phyloP scores from a whole-genome alignment of 208 protist genomes.

The Leishmania aethiopica region DNA sequence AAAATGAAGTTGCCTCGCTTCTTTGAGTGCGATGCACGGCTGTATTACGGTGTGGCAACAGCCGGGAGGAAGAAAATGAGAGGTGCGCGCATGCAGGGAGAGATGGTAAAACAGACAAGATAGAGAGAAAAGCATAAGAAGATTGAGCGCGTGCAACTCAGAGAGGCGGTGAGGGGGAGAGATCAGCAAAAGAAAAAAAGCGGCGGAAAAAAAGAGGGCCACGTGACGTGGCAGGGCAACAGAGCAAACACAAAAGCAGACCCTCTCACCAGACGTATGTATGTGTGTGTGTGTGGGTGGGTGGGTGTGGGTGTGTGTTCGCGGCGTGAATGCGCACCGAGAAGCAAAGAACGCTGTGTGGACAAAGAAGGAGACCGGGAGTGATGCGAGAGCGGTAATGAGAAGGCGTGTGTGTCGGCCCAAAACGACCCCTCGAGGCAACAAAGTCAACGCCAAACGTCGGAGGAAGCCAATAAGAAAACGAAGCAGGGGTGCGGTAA shows the following conservation, averaged over 20 bases:
- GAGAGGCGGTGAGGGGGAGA: neutral
- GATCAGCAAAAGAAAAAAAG: neutral
- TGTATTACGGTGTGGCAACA: neutral
- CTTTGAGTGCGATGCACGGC: neutral
- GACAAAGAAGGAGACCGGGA: neutral
- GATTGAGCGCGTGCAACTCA: neutral
- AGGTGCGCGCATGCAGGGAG: neutral
- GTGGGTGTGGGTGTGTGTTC: neutral
- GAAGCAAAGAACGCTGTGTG: neutral
- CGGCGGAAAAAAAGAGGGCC: neutral
- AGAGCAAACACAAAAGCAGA: neutral
- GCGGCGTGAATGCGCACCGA: neutral
- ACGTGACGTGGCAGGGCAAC: neutral
- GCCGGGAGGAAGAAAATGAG: conserved; percentile 5
- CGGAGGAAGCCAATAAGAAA: neutral
- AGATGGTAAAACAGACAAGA: neutral
- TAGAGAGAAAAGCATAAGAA: conserved; percentile 4
- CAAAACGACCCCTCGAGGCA: neutral
- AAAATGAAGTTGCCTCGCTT: neutral
- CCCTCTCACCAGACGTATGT: neutral
- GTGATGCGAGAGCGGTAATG: neutral
- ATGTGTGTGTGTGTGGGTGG: neutral
- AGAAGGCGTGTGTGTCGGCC: neutral
- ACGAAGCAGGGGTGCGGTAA: neutral
- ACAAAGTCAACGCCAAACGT: neutral